phyloP scores from a whole-genome alignment of 768 basidiomycete genomes.

The Macrolepiota albuminosa region DNA sequence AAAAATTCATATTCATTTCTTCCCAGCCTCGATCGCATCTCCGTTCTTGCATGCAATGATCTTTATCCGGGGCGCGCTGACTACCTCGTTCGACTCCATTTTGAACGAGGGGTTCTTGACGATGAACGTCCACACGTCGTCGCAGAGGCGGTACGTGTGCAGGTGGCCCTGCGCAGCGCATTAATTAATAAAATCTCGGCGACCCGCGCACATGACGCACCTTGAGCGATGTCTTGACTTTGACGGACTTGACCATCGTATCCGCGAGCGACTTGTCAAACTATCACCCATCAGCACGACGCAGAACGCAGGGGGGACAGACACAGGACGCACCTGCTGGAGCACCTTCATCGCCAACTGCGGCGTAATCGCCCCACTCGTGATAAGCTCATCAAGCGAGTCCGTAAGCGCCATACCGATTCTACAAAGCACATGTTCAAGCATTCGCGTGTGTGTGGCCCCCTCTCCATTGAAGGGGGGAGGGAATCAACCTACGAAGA shows the following conservation, averaged over 20 bases:
- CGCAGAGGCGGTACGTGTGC: conserved; percentile 87
- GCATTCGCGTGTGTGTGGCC: too few relatives aligned
- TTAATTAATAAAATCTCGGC: too few relatives aligned
- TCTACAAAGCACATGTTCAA: conserved; percentile 34
- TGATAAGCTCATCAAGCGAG: conserved; percentile 97
- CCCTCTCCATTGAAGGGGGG: too few relatives aligned
- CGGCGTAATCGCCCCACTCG: conserved; percentile 92
- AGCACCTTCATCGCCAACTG: conserved; percentile 99
- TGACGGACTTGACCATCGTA: conserved; percentile 89
- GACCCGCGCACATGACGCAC: too few relatives aligned
- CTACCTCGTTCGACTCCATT: conserved; percentile 87
- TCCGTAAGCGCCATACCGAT: conserved; percentile 98
- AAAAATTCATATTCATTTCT: conserved; percentile 43
- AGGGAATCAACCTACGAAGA: conserved; percentile 54
- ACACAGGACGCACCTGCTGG: conserved; percentile 64
- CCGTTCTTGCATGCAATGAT: conserved; percentile 98
- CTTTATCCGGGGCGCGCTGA: conserved; percentile 78
- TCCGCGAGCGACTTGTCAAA: conserved; percentile 96
- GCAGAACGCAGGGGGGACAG: too few relatives aligned
- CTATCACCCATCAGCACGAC: conserved; percentile 36
- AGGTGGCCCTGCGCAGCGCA: conserved; percentile 64
- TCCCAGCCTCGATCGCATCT: conserved; percentile 78
- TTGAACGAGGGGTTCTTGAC: conserved; percentile 92
- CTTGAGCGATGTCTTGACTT: conserved; percentile 92
- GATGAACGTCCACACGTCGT: conserved; percentile 99